Conservation (phyloP, 805 yeast species). For the Hyphopichia homilentoma region DNA sequence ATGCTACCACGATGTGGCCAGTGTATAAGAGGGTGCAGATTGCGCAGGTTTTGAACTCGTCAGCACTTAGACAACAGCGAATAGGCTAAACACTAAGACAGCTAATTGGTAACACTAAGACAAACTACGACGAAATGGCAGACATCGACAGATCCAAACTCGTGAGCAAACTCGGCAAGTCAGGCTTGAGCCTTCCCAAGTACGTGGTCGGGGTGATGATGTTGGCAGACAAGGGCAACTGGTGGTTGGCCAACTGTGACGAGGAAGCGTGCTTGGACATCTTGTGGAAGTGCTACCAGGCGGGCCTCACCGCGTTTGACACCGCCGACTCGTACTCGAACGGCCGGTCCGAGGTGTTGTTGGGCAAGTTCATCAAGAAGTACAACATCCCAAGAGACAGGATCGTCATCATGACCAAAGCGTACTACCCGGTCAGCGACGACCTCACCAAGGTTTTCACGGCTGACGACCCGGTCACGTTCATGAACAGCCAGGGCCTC, state of each 20-base stretch:
- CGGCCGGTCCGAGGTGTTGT: conserved; percentile 15
- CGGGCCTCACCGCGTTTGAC: conserved; percentile 19
- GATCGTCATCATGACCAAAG: conserved; percentile 17
- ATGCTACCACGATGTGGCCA: no score
- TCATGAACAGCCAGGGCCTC: conserved; percentile 33
- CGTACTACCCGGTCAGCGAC: conserved; percentile 8
- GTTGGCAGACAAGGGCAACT: not conserved
- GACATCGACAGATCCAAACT: not conserved
- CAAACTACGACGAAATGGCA: no score
- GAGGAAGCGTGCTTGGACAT: conserved; percentile 21
- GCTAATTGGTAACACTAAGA: no score
- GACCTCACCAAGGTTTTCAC: conserved; percentile 5
- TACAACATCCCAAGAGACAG: conserved; percentile 16
- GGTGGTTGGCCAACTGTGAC: conserved; percentile 36
- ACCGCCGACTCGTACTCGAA: conserved; percentile 21
- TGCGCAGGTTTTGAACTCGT: no score
- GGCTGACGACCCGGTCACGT: conserved; percentile 4
- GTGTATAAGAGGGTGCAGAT: no score
- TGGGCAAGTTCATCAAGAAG: conserved; percentile 18
- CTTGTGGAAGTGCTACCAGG: conserved; percentile 22
- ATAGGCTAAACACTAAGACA: no score
- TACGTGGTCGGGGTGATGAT: conserved; percentile 53
- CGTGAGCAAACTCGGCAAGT: conserved; percentile 26
- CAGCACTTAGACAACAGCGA: no score
- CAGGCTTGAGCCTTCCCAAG: conserved; percentile 48